Evolutionary conservation across 176 grass and related monocot species (phyloP).

Genomic region (Raddia distichophylla): DNA sequence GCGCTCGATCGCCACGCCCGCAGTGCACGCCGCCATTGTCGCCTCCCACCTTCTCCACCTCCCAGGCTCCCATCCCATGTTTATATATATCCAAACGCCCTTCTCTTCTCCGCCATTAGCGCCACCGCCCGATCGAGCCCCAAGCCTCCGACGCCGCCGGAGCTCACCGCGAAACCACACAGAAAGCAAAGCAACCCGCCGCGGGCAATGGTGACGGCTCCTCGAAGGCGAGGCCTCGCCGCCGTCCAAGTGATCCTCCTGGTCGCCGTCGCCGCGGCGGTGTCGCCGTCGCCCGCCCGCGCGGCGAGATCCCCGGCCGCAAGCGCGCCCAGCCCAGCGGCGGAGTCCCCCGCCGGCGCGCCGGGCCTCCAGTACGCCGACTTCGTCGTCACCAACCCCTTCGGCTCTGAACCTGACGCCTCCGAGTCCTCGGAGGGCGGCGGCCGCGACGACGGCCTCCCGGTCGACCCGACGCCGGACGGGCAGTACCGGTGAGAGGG

Average conservation of each 20-base stretch:
- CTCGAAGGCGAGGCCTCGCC: background rate
- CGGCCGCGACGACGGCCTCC: background rate
- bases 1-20: background rate
- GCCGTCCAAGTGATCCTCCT: background rate
- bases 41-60: too few relatives aligned
- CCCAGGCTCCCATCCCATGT: too few relatives aligned
- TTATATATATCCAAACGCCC: too few relatives aligned
- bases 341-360: too few relatives aligned
- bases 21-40: background rate
- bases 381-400: slow-evolving; percentile 9
- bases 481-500: background rate
- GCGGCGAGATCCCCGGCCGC: background rate
- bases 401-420: background rate
- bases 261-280: background rate
- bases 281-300: background rate
- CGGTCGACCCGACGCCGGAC: slow-evolving; percentile 29
- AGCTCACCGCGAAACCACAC: background rate
- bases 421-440: background rate
- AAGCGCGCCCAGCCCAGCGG: background rate
- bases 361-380: background rate
- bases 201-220: background rate
- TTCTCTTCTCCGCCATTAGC: too few relatives aligned
- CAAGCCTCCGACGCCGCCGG: background rate
- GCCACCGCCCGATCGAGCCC: background rate
- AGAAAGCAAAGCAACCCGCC: background rate